Base-by-base conservation (phyloP, 176 grass and related monocot genomes). In the Juncus inflexus region DNA sequence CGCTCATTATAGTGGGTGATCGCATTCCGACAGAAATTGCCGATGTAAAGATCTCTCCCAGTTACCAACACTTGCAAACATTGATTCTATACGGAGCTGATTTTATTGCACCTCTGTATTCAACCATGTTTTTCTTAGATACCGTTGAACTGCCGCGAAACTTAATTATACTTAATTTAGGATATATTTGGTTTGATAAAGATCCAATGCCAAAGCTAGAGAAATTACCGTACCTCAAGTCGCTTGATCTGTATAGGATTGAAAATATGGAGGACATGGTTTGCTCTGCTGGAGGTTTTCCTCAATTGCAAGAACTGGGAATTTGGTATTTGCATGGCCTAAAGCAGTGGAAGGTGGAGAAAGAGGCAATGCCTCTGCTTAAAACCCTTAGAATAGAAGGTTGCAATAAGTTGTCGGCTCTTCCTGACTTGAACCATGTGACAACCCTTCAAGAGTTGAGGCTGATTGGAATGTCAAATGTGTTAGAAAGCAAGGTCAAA, bases 191-290 rank as follows among this genome's bases (percentile, higher is more conserved):
- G 3, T 69, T 69, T 13, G 35, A 69, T 14, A 12, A 2, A 14
- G 65, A 69, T 3, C 65, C 65, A 3, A 69, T 53, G 45, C 65
- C 13, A 35, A 35, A 12, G 19, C 15, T 69, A 50, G 65, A 37
- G 47, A 28, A 9, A 28, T 28, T 28, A 28, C 19, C 19, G 19
- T 28, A 1, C 19, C 19, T 28, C 19, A 28, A 28, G 19, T 28
- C 47, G 50, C 3, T 1, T 9, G 5, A 37, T 12, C 12, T 49
- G 50, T 4, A 53, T 14, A 35, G 36, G 15, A 9, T 15, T 63
- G 60, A 40, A 63, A n/a, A 40, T 40, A 63, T 63, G 28, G 60
- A n/a, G 42, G 19, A 28, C 1, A 28, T 28, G 19, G 19, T 28
- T 28, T 28, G 19, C 19, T 28, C 19, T 28, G 19, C 19, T 28